Evolutionary conservation across 176 grass and related monocot genomes (phyloP).

Genomic region (Triticum turgidum): DNA sequence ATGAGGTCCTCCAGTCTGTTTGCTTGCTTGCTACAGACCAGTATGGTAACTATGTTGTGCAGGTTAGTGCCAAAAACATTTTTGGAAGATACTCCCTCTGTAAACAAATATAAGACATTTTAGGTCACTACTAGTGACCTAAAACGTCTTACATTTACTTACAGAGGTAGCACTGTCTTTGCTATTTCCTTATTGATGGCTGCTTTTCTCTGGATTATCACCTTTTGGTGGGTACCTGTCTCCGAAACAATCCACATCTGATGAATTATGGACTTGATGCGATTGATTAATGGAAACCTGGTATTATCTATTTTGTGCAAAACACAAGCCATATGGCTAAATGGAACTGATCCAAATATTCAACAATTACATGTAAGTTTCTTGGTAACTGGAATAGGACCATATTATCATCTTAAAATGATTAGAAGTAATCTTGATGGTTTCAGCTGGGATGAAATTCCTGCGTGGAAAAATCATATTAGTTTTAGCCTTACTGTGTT

Average conservation of each 20-base stretch:
- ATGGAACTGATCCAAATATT: background rate
- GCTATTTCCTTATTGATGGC: background rate
- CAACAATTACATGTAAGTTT: background rate
- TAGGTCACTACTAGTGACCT: too few species aligned
- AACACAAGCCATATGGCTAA: background rate
- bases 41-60: constrained; percentile 93
- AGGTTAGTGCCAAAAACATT: constrained; percentile 42
- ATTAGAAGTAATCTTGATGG: background rate
- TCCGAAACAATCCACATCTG: background rate
- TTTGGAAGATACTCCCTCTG: background rate
- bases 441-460: background rate
- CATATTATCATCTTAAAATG: background rate
- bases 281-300: too few species aligned
- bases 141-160: too few species aligned
- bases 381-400: background rate
- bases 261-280: background rate
- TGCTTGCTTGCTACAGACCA: constrained; percentile 71
- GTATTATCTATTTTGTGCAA: background rate
- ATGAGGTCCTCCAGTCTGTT: constrained; percentile 73
- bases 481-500: background rate
- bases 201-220: background rate
- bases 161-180: too few species aligned
- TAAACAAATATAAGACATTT: too few species aligned
- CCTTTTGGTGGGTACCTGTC: background rate
- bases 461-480: background rate